Evolutionary conservation across 2,329 filamentous ascomycete genomes (phyloP), one percentile per base, ranked within the genome.

Genomic region (Rutstroemia sp.): DNA sequence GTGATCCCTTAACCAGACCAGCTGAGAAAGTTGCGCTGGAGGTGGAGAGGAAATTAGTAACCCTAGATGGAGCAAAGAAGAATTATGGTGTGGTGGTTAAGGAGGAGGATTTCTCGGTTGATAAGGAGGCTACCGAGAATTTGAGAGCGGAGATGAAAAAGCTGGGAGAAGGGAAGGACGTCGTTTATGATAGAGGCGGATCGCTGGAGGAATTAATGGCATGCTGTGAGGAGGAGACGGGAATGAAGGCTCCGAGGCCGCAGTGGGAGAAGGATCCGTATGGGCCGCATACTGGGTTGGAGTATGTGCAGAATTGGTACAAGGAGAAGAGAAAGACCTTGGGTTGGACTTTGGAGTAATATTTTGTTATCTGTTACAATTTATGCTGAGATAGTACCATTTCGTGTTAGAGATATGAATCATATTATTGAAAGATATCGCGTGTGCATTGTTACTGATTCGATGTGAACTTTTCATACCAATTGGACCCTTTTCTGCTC

Each of bases 251-350:
- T n/a, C 51, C 51, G 21, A 38, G 19, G 18, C 42, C 42, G 12
- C 52, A 54, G 8, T 54, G 44, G 52, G 44, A 47, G 16, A 48
- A 54, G n/a, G 52, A 54, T 39, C 52, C 52, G 14, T 39, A 54
- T 16, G 44, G 30, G 8, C 42, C 52, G 30, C 44, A 54, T 41
- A 54, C 21, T 1, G 21, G 52, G 34, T 5, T 54, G n/a, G 21
- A 54, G 10, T 54, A 54, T 39, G 52, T 54, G 18, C 42, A 39
- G 14, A 18, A 47, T 6, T 41, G 52, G 52, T 54, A 27, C 9
- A 41, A 41, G 52, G 34, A 54, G 52, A 54, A 54, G 30, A 47
- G 52, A 30, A 14, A 48, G 12, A 27, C 7, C 3, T 9, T 23
- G 21, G 52, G 42, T 18, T 48, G 44, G 44, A n/a, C 23, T 16